phyloP scores from a whole-genome alignment of 169 alveolate species.

The Gregarina niphandrodes region DNA sequence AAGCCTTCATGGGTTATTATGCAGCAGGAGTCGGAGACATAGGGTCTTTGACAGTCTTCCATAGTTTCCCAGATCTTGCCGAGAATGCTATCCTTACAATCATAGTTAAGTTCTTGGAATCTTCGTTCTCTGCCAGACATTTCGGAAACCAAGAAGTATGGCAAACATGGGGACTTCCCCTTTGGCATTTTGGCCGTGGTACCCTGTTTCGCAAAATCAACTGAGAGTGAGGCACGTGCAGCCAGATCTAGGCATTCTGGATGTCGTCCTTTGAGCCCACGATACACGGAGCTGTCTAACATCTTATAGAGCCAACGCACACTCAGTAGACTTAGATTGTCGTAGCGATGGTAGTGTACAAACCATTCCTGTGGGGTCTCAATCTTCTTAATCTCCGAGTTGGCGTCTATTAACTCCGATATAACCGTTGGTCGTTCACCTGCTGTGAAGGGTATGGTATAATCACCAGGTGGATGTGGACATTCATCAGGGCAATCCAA shows the following conservation, averaged over 20 bases:
- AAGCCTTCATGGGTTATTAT: too few relatives aligned
- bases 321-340: slow-evolving; percentile 17
- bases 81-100: too few relatives aligned
- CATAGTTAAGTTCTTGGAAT: too few relatives aligned
- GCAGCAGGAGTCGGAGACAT: too few relatives aligned
- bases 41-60: too few relatives aligned
- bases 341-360: slow-evolving; percentile 13
- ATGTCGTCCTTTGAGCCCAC: slow-evolving; percentile 7
- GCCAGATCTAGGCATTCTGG: slow-evolving; percentile 26
- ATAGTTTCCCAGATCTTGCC: too few relatives aligned
- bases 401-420: slow-evolving; percentile 3
- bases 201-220: slow-evolving; percentile 37
- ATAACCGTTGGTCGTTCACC: background rate
- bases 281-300: background rate
- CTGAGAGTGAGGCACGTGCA: slow-evolving; percentile 30
- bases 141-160: too few relatives aligned
- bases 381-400: slow-evolving; percentile 6
- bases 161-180: too few relatives aligned
- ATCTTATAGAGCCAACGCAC: slow-evolving; percentile 13
- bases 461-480: slow-evolving; percentile 4
- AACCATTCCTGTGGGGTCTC: slow-evolving; percentile 1
- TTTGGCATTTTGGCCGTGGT: slow-evolving; percentile 5
- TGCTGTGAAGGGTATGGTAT: slow-evolving; percentile 3
- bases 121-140: too few relatives aligned
- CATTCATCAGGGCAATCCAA: slow-evolving; percentile 3